Percentiles rank a stretch among this genome's conserved stretches.
Conservation (phyloP, 2,329 filamentous ascomycete species). For the Cordyceps militaris region DNA sequence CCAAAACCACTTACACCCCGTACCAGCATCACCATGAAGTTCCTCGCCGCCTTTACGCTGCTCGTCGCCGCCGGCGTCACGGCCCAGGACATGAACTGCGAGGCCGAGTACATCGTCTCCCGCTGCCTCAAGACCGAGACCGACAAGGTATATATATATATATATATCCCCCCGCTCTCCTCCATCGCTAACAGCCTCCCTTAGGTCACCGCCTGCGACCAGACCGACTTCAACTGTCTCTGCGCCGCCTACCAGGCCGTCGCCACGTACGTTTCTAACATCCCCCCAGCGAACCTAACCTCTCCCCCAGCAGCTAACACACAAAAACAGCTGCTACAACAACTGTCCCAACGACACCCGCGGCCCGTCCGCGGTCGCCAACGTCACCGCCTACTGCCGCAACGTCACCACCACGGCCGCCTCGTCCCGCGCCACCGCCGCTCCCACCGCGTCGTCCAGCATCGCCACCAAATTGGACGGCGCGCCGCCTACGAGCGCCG, state of each 20-base stretch:
- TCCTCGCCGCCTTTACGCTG: constrained; percentile 34
- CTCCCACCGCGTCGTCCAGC: constrained; percentile 18
- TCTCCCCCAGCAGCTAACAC: background rate
- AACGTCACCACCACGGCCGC: constrained; percentile 33
- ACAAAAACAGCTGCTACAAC: constrained; percentile 42
- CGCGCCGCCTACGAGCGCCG: constrained; percentile 20
- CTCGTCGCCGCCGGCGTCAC: constrained; percentile 29
- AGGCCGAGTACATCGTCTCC: constrained; percentile 41
- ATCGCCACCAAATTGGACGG: constrained; percentile 17
- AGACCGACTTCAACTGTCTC: constrained; percentile 39
- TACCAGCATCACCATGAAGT: constrained; percentile 35
- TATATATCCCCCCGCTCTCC: background rate
- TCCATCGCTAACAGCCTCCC: background rate
- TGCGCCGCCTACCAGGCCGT: constrained; percentile 39
- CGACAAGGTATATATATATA: constrained; percentile 29
- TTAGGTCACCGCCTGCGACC: constrained; percentile 30
- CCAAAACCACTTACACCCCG: background rate
- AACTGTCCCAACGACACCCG: constrained; percentile 47
- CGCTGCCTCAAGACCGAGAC: constrained; percentile 36
- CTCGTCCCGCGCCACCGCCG: constrained; percentile 2
- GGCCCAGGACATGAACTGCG: constrained; percentile 29
- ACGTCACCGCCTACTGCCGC: constrained; percentile 40
- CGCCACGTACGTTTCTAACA: constrained; percentile 34
- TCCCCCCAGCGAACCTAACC: background rate
- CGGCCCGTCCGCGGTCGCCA: constrained; percentile 26